These are phyloP conservation scores for Alternaria brassicae DNA, from an alignment of 2,329 filamentous ascomycete genomes.

Conservation along the genomic window DNA sequence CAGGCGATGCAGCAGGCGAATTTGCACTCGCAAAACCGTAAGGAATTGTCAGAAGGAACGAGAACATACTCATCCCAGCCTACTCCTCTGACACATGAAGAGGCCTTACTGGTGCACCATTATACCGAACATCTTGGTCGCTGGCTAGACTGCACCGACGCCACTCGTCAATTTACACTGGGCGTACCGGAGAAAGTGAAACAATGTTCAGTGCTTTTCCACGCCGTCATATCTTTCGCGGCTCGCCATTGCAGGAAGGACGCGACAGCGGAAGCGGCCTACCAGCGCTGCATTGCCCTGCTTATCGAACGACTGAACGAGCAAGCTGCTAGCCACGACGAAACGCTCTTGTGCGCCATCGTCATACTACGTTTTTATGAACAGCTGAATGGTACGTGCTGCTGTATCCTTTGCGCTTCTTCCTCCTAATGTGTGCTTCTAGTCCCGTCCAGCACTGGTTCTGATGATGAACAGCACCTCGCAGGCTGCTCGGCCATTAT, in stretches of 20 bases:
- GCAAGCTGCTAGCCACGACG: constrained; percentile 36
- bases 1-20: constrained; percentile 1
- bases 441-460: constrained; percentile 37
- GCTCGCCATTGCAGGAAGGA: constrained; percentile 36
- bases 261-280: constrained; percentile 29
- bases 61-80: constrained; percentile 11
- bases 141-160: constrained; percentile 44
- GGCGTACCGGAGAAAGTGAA: constrained; percentile 39
- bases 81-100: constrained; percentile 27
- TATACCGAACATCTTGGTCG: constrained; percentile 41
- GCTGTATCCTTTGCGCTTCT: not conserved
- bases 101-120: constrained; percentile 40
- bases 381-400: constrained; percentile 36
- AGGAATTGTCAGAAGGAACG: constrained; percentile 1
- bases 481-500: constrained; percentile 43
- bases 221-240: constrained; percentile 40
- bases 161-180: constrained; percentile 41
- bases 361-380: constrained; percentile 45
- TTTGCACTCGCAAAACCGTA: not conserved
- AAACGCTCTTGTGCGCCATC: constrained; percentile 40
- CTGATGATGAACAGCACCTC: constrained; percentile 39
- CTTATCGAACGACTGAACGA: constrained; percentile 40
- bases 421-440: constrained; percentile 8
- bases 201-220: constrained; percentile 36
- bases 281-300: constrained; percentile 40